These are phyloP conservation scores for Paratinospora sagittata DNA, from an alignment of 164 flowering plant genomes.

Conservation along the genomic window DNA sequence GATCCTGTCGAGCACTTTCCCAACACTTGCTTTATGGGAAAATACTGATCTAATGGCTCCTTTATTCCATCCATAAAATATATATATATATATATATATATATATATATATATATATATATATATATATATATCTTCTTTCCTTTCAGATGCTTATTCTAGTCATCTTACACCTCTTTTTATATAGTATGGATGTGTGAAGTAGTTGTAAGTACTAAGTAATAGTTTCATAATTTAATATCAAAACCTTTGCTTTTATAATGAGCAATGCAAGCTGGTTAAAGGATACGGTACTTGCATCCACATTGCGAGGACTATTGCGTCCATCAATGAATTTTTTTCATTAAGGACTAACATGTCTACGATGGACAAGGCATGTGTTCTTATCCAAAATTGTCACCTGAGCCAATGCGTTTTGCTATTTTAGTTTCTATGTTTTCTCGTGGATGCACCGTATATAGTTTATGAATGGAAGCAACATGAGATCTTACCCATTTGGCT, in stretches of 20 bases:
- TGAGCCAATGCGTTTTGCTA: too few species aligned
- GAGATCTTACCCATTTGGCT: too few species aligned
- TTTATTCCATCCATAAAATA: neutral
- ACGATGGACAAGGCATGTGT: neutral
- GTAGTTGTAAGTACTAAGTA: neutral
- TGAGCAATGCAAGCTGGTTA: neutral
- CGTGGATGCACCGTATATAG: too few species aligned
- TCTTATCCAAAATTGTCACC: neutral
- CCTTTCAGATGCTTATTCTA: neutral
- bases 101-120: too few species aligned
- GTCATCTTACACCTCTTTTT: neutral
- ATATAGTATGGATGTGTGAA: neutral
- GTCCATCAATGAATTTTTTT: neutral
- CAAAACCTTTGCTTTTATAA: neutral
- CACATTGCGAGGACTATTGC: neutral
- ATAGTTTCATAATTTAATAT: neutral
- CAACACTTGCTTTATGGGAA: conserved; percentile 2
- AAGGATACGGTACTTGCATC: neutral
- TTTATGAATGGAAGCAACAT: too few species aligned
- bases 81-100: too few species aligned
- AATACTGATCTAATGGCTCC: neutral
- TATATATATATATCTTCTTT: too few species aligned
- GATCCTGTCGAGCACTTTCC: neutral
- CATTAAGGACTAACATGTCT: neutral
- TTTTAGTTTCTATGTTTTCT: too few species aligned